phyloP scores from a whole-genome alignment of 345 rosid genomes.

The Camelina sativa region DNA sequence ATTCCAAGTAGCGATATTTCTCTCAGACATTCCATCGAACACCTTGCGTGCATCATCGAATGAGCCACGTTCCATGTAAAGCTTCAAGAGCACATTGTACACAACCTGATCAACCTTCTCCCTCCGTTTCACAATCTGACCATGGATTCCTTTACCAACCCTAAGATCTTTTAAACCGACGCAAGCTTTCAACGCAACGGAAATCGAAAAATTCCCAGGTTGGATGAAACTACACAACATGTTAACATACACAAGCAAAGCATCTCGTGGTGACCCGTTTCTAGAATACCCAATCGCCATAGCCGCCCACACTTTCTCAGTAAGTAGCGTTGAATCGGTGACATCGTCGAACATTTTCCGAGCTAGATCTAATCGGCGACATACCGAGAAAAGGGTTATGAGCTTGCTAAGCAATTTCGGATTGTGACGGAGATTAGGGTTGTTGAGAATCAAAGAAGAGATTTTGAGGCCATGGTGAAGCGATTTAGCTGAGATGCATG shows the following conservation, averaged over 20 bases:
- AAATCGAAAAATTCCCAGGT: slow-evolving; percentile 53
- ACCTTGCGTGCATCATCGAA: slow-evolving; percentile 45
- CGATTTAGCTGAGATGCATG: slow-evolving; percentile 52
- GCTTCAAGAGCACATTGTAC: slow-evolving; percentile 43
- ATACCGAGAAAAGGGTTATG: slow-evolving; percentile 56
- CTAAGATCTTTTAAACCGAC: slow-evolving; percentile 34
- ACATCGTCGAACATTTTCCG: slow-evolving; percentile 45
- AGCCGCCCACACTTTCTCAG: slow-evolving; percentile 55
- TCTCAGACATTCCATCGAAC: slow-evolving; percentile 48
- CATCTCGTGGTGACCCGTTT: slow-evolving; percentile 46
- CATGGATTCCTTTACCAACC: slow-evolving; percentile 53
- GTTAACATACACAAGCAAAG: slow-evolving; percentile 44
- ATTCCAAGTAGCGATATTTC: slow-evolving; percentile 45
- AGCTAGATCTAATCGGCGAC: slow-evolving; percentile 50
- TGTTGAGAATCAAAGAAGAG: slow-evolving; percentile 35
- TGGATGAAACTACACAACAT: slow-evolving; percentile 45
- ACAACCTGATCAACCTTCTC: slow-evolving; percentile 54
- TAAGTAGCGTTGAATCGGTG: slow-evolving; percentile 2
- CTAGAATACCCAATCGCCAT: slow-evolving; percentile 58
- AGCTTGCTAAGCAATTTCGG: slow-evolving; percentile 47
- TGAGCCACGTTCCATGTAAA: slow-evolving; percentile 42
- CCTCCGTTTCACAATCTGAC: slow-evolving; percentile 48
- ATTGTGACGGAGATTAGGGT: slow-evolving; percentile 40
- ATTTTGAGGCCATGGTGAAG: slow-evolving; percentile 49
- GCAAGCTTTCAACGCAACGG: slow-evolving; percentile 55